These are phyloP conservation scores for Serendipita sp. DNA, from an alignment of 768 basidiomycete genomes.

Conservation along the genomic window DNA sequence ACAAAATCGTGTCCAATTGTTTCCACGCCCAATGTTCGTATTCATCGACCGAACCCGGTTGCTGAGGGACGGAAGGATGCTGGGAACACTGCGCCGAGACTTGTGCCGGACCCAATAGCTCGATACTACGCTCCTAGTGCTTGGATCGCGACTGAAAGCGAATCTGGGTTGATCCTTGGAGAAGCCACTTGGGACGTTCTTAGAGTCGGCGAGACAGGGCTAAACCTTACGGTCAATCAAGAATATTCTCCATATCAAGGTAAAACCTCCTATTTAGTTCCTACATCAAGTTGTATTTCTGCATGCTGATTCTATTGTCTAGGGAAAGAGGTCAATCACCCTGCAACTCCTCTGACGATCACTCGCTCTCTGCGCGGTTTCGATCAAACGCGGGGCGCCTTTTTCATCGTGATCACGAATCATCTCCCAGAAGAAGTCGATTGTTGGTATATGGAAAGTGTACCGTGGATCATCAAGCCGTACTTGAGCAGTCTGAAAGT, in stretches of 20 bases:
- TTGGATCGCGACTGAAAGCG: too few species aligned
- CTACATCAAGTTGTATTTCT: too few species aligned
- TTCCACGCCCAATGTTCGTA: background rate
- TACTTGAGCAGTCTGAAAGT: slow-evolving; percentile 65
- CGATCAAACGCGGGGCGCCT: slow-evolving; percentile 58
- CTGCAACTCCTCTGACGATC: slow-evolving; percentile 35
- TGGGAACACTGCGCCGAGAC: background rate
- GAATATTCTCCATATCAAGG: too few species aligned
- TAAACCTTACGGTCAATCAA: background rate
- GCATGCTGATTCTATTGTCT: too few species aligned
- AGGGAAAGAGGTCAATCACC: too few species aligned
- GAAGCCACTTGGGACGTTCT: background rate
- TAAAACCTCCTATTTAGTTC: too few species aligned
- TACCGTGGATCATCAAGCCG: slow-evolving; percentile 85
- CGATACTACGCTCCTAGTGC: background rate
- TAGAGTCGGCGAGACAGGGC: background rate
- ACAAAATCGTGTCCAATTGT: background rate
- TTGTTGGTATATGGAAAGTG: slow-evolving; percentile 69
- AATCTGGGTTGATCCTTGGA: background rate
- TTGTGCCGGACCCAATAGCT: background rate
- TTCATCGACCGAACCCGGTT: background rate
- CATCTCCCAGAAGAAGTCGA: slow-evolving; percentile 27
- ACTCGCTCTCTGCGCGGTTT: slow-evolving; percentile 57
- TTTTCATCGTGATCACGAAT: slow-evolving; percentile 54
- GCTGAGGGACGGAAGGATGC: background rate